phyloP scores from a whole-genome alignment of 441 rosid genomes.

The Syzygium malaccense region DNA sequence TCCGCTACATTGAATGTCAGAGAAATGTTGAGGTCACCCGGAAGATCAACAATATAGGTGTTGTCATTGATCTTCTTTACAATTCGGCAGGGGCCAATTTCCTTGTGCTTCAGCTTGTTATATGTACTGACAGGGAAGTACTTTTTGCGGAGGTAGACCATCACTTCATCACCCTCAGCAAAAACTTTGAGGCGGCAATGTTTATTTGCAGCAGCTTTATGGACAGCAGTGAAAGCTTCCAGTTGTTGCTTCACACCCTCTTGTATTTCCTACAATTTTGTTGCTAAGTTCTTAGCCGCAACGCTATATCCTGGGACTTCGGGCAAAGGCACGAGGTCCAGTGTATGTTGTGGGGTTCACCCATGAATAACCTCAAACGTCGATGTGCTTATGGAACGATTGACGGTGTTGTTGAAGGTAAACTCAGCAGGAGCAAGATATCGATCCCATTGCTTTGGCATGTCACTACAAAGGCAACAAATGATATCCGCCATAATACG shows the following conservation, averaged over 20 bases:
- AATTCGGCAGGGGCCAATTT: not conserved
- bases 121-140: rapidly evolving
- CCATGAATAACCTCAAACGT: not conserved
- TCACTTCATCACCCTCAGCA: not conserved
- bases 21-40: too few species aligned
- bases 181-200: not conserved
- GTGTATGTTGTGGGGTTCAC: not conserved
- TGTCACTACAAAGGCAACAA: not conserved
- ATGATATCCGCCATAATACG: rapidly evolving
- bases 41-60: too few species aligned
- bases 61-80: too few species aligned
- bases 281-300: not conserved
- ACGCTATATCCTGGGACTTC: not conserved
- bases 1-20: not conserved
- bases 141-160: not conserved
- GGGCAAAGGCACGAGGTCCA: not conserved
- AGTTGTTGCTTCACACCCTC: not conserved
- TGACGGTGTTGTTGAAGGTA: not conserved
- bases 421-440: not conserved
- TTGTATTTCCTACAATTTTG: too few species aligned
- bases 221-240: not conserved
- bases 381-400: not conserved
- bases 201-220: not conserved
- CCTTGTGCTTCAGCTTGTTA: not conserved
- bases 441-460: not conserved